These are phyloP conservation scores for Lactarius hatsudake DNA, from an alignment of 768 basidiomycete species.

Conservation along the genomic window DNA sequence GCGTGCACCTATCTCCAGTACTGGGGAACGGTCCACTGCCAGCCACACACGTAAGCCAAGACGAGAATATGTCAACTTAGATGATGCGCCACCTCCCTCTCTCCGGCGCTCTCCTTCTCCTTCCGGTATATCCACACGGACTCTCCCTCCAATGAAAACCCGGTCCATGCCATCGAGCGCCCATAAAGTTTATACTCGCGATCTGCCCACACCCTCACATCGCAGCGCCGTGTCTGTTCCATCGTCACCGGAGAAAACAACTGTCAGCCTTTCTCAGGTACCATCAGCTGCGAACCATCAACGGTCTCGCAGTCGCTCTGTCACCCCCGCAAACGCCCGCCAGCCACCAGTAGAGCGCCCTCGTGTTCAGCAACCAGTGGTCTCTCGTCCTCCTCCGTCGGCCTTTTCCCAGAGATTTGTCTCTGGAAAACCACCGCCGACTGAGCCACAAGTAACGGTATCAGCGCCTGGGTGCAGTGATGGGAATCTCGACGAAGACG, in stretches of 20 bases:
- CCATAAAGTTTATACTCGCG: neutral
- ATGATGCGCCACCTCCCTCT: slow-evolving; percentile 28
- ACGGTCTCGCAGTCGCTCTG: slow-evolving; percentile 18
- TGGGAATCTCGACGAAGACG: neutral
- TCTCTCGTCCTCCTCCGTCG: slow-evolving; percentile 17
- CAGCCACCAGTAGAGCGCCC: slow-evolving; percentile 11
- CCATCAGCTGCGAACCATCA: slow-evolving; percentile 2
- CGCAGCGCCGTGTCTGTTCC: slow-evolving; percentile 23
- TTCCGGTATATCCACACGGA: slow-evolving; percentile 4
- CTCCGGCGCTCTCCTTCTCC: slow-evolving; percentile 28
- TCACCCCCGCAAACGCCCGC: slow-evolving; percentile 1
- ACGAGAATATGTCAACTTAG: slow-evolving; percentile 27
- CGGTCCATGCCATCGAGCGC: neutral
- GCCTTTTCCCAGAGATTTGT: slow-evolving; percentile 24
- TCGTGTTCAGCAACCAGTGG: neutral
- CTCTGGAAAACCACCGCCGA: slow-evolving; percentile 14
- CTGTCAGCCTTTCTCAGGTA: slow-evolving; percentile 13
- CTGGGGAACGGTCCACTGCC: slow-evolving; percentile 3
- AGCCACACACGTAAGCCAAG: slow-evolving; percentile 4
- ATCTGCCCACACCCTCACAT: slow-evolving; percentile 9
- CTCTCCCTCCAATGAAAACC: slow-evolving; percentile 2
- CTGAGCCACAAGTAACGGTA: slow-evolving; percentile 16
- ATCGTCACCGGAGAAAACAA: slow-evolving; percentile 24
- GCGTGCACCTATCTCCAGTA: slow-evolving; percentile 13
- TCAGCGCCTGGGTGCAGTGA: slow-evolving; percentile 6